phyloP scores from a whole-genome alignment of 768 basidiomycete species.

The Naganishia friedmannii region DNA sequence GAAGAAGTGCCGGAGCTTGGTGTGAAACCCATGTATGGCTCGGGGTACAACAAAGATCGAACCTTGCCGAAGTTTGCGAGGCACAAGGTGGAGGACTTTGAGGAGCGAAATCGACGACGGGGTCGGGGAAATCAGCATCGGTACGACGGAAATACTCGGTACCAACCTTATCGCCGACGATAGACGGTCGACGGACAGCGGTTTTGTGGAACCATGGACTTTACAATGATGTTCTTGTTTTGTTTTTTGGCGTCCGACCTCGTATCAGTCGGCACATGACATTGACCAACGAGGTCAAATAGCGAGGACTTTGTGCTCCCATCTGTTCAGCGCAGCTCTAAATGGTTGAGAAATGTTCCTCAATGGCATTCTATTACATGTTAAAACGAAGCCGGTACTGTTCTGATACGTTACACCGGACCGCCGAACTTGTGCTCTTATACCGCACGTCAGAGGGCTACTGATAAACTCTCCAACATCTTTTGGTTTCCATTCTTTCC shows the following conservation, averaged over 20 bases:
- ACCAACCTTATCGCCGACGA: not conserved
- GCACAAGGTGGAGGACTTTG: not conserved
- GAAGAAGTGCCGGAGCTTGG: conserved; percentile 6
- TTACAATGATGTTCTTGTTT: too few relatives aligned
- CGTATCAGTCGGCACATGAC: too few relatives aligned
- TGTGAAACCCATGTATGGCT: not conserved
- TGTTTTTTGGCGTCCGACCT: too few relatives aligned
- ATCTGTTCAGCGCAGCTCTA: too few relatives aligned
- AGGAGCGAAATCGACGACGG: not conserved
- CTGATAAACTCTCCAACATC: conserved; percentile 15
- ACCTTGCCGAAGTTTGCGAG: conserved; percentile 14
- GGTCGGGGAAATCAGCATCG: not conserved
- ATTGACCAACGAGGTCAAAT: too few relatives aligned
- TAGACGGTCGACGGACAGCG: not conserved
- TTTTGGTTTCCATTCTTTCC: conserved; percentile 3
- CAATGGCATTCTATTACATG: not conserved
- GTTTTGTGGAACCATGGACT: too few relatives aligned
- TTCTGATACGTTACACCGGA: too few relatives aligned
- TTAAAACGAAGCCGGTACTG: not conserved
- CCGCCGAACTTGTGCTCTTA: not conserved
- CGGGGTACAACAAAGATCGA: conserved; percentile 13
- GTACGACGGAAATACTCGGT: not conserved
- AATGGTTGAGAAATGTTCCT: too few relatives aligned
- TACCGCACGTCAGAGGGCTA: too few relatives aligned
- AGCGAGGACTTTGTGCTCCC: too few relatives aligned